These are phyloP conservation scores for Ceratocystis destructans DNA, from an alignment of 2,329 filamentous ascomycete species.

Conservation along the genomic window DNA sequence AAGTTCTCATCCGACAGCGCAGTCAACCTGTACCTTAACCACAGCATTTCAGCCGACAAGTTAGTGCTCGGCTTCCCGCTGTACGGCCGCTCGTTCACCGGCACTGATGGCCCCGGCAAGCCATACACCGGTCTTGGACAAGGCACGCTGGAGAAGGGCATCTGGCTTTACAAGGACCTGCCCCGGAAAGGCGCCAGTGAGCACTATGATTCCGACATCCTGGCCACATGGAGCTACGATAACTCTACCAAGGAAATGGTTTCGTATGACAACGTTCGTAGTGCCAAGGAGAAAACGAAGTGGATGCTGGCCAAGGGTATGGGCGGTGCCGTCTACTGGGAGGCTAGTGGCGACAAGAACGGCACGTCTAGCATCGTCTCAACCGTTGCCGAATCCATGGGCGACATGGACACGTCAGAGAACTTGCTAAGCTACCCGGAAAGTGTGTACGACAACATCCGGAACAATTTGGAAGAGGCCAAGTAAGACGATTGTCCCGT, in stretches of 20 bases:
- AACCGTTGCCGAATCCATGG: constrained; percentile 35
- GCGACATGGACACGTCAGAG: constrained; percentile 33
- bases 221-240: constrained; percentile 62
- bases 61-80: constrained; percentile 68
- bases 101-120: constrained; percentile 49
- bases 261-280: constrained; percentile 51
- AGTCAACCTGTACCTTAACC: constrained; percentile 42
- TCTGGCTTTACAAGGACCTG: constrained; percentile 72
- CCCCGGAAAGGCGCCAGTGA: constrained; percentile 48
- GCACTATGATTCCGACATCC: constrained; percentile 40
- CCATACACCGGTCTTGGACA: constrained; percentile 48
- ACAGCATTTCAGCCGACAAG: constrained; percentile 47
- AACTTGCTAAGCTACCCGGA: constrained; percentile 44
- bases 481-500: constrained; percentile 6
- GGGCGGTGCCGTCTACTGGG: constrained; percentile 76
- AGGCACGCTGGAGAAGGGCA: constrained; percentile 54
- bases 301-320: constrained; percentile 49
- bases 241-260: constrained; percentile 45
- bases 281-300: constrained; percentile 45
- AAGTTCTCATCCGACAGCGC: constrained; percentile 56
- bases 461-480: constrained; percentile 25
- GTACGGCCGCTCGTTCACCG: constrained; percentile 56
- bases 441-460: constrained; percentile 46
- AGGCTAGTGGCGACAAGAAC: constrained; percentile 52
- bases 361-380: constrained; percentile 44